These are phyloP conservation scores for Solanum corneliomulleri DNA, from an alignment of 257 asterid species.

Conservation along the genomic window DNA sequence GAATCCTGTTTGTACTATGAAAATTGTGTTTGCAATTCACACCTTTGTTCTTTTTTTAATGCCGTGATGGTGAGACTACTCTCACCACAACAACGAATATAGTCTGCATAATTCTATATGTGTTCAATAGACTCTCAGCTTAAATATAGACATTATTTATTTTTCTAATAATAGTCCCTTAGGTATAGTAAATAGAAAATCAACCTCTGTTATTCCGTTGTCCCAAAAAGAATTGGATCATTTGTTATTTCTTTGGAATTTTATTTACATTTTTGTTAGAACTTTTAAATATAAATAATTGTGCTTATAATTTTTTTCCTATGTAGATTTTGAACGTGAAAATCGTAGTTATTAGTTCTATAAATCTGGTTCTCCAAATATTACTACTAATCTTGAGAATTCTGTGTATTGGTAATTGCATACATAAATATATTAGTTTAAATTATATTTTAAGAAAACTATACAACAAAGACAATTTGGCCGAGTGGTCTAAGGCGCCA, in stretches of 20 bases:
- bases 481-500: constrained; percentile 99
- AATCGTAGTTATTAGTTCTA: neutral
- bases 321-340: neutral
- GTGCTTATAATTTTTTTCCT: neutral
- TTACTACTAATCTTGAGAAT: neutral
- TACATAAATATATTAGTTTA: neutral
- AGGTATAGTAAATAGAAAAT: neutral
- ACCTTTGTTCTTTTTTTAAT: neutral
- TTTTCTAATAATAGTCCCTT: neutral
- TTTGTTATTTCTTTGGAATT: neutral
- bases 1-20: neutral
- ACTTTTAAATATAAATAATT: neutral
- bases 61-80: neutral
- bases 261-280: neutral
- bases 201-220: too few species aligned
- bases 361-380: neutral
- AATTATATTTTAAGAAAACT: rapidly evolving
- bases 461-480: constrained; percentile 62
- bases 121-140: too few species aligned
- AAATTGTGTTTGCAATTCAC: neutral
- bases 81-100: neutral
- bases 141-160: neutral
- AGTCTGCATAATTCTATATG: neutral
- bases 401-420: neutral
- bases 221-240: neutral